Conservation (phyloP, 805 yeast genomes). For the Lipomyces anomalus region DNA sequence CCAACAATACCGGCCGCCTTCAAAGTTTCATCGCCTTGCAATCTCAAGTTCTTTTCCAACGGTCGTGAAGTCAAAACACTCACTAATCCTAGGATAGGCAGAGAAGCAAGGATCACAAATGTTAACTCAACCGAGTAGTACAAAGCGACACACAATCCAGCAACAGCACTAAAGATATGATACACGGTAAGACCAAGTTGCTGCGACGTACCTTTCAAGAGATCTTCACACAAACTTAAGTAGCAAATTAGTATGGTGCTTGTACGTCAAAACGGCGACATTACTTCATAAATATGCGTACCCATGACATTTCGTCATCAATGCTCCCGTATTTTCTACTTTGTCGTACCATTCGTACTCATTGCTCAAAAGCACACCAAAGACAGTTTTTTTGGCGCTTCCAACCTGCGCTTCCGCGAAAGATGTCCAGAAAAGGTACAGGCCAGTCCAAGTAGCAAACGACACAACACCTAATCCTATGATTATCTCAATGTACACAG, state of each 20-base stretch:
- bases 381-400: slow-evolving; percentile 5
- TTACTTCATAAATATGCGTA: neutral
- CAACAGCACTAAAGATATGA: slow-evolving; percentile 1
- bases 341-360: slow-evolving; percentile 14
- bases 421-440: slow-evolving; percentile 8
- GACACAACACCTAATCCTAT: neutral
- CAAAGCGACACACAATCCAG: slow-evolving; percentile 52
- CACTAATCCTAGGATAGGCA: slow-evolving; percentile 58
- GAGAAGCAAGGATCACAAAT: slow-evolving; percentile 61
- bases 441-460: slow-evolving; percentile 6
- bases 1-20: slow-evolving; percentile 55
- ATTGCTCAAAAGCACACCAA: slow-evolving; percentile 7
- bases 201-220: slow-evolving; percentile 11
- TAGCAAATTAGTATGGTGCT: neutral
- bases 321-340: slow-evolving; percentile 15
- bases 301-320: slow-evolving; percentile 14
- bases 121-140: slow-evolving; percentile 82
- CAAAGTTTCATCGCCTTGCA: slow-evolving; percentile 55
- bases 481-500: neutral
- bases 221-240: slow-evolving; percentile 14
- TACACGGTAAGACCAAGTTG: slow-evolving; percentile 4
- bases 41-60: slow-evolving; percentile 44
- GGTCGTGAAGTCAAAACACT: slow-evolving; percentile 48
- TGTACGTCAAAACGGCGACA: neutral
- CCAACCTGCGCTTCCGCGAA: slow-evolving; percentile 19